These are phyloP conservation scores for Daedaleopsis sinensis DNA, from an alignment of 768 basidiomycete genomes.

Conservation along the genomic window DNA sequence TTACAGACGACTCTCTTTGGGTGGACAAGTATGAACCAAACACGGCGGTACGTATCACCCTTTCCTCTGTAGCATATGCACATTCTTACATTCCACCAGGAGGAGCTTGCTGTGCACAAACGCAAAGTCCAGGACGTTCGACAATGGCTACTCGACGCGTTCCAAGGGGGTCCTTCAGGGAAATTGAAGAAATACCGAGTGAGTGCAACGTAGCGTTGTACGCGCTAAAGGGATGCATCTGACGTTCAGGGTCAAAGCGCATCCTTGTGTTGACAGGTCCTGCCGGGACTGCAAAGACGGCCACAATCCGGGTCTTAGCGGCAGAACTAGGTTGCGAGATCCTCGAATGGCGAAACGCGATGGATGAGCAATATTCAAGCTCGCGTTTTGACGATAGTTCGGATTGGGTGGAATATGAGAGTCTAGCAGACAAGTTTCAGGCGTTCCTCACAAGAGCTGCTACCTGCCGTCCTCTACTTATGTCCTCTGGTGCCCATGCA, in stretches of 20 bases:
- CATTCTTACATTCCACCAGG: slow-evolving; percentile 39
- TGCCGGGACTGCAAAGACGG: slow-evolving; percentile 89
- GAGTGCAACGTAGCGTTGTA: slow-evolving; percentile 28
- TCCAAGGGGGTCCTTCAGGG: slow-evolving; percentile 64
- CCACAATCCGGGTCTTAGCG: slow-evolving; percentile 76
- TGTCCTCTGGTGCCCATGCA: background rate
- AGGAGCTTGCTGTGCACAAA: slow-evolving; percentile 77
- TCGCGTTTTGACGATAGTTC: slow-evolving; percentile 2
- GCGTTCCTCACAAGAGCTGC: slow-evolving; percentile 74
- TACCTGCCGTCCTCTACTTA: slow-evolving; percentile 58
- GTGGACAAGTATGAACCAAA: slow-evolving; percentile 37
- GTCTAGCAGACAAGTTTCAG: slow-evolving; percentile 68
- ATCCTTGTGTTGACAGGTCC: slow-evolving; percentile 87
- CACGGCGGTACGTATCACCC: slow-evolving; percentile 31
- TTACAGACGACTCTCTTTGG: slow-evolving; percentile 30
- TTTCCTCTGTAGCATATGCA: no score
- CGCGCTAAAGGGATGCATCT: background rate
- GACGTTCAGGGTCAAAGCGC: slow-evolving; percentile 48
- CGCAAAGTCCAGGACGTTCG: slow-evolving; percentile 80
- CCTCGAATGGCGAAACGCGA: slow-evolving; percentile 81
- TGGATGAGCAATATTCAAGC: slow-evolving; percentile 47
- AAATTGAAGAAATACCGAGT: slow-evolving; percentile 77
- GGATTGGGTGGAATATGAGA: slow-evolving; percentile 42
- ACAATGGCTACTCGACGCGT: slow-evolving; percentile 73
- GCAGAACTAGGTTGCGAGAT: slow-evolving; percentile 77